A percentile compares a stretch with the other conserved stretches of the same genome.
Evolutionary conservation across 2,329 filamentous ascomycete genomes (phyloP).

Genomic region (Colletotrichum costaricense): DNA sequence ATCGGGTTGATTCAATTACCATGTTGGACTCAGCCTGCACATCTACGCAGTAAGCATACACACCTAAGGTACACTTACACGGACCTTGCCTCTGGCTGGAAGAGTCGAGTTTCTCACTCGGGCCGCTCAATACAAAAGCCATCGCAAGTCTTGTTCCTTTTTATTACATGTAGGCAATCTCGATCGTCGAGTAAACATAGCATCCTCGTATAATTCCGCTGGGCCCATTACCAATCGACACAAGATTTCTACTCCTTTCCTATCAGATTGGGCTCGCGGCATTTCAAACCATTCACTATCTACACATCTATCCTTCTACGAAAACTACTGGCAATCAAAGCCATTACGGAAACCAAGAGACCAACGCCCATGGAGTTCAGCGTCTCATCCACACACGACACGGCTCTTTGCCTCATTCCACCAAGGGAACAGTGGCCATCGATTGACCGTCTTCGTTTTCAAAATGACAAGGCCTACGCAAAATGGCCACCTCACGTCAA

Average conservation of each 20-base stretch:
- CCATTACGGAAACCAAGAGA: neutral
- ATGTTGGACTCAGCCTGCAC: neutral
- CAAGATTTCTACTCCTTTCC: neutral
- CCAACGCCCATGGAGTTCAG: slow-evolving; percentile 9
- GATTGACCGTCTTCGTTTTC: slow-evolving; percentile 65
- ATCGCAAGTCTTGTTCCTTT: neutral
- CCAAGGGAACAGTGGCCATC: slow-evolving; percentile 58
- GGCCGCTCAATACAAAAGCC: neutral
- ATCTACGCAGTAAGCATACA: neutral
- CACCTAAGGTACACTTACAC: neutral
- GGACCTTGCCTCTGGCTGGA: neutral
- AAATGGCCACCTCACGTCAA: slow-evolving; percentile 77
- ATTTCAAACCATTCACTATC: neutral
- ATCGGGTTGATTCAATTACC: neutral
- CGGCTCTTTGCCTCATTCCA: slow-evolving; percentile 70
- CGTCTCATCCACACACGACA: slow-evolving; percentile 56
- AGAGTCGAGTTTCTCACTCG: neutral
- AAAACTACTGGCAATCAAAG: neutral
- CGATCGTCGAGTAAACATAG: neutral
- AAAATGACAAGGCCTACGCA: slow-evolving; percentile 70
- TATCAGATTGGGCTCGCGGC: too few relatives aligned
- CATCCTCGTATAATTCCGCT: neutral
- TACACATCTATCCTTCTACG: too few relatives aligned
- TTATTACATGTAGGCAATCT: neutral
- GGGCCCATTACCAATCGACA: neutral